Base-by-base conservation (phyloP, 495 filamentous ascomycete genomes). In the Poronia punctata region DNA sequence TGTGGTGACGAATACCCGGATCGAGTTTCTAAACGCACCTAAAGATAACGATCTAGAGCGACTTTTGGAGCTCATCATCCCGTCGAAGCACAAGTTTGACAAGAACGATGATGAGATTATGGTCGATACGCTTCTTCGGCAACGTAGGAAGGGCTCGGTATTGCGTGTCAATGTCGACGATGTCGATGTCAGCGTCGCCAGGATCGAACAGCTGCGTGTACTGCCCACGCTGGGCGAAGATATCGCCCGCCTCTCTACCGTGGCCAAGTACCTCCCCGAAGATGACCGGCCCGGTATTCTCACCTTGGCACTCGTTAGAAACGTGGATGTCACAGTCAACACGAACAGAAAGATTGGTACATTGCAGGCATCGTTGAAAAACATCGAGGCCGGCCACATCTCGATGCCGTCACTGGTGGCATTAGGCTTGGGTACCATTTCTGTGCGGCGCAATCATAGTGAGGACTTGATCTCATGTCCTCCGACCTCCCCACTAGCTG, bases 231-330 rank as follows among this genome's bases (percentile, higher is more conserved):
- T 99, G 5, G 78, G 72, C 1, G 78, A 83, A 28, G 93, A 99
- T 53, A 43, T 97, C 23, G 71, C 82, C 10, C 82, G 80, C 49
- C 66, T 97, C 5, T 83, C 88, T 8, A 92, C 79, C 5, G 88
- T 97, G 18, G 76, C 92, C 9, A 96, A 95, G 53, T 96, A 97
- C 53, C 70, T 99, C 4, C 89, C 93, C 1, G 88, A 97, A 54
- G 93, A 97, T 64, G 90, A 96, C 46, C 79, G 92, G 1, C 93
- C 93, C 10, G 93, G 93, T 0, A 65, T 97, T 19, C 61, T 99
- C 23, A 89, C 82, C 5, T 63, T 97, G 11, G 66, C 72, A 7
- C 61, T 76, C n/a, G 52, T 95, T 27, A 72, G 78, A 32, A 69
- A 78, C 6, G 43, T 88, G 8, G 73, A 80, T 16, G 56, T 70